Base-by-base conservation (phyloP, 169 alveolate genomes). In the Babesia microti region DNA sequence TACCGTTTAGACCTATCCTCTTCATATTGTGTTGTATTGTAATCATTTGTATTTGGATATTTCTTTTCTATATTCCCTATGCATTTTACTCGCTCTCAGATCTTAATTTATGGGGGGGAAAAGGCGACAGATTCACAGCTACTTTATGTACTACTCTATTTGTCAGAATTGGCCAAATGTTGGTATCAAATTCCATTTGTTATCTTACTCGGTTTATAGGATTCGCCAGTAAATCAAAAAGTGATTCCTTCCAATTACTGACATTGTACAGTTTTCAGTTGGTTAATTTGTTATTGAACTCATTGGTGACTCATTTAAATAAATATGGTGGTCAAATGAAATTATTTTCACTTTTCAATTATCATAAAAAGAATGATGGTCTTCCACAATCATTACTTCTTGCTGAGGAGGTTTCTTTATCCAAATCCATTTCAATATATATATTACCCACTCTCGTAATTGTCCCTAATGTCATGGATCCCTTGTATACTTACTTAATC, bases 241-340 rank as follows among this genome's bases (percentile, higher is more conserved):
- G 60, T 17, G 80, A 66, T 9, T 22, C 51, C 28, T 73, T 56
- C 59, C 28, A 46, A 9, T 60, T 73, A 72, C 53, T 59, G 50
- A 28, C 51, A 37, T 45, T 43, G 39, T 48, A 48, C 24, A 28
- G 29, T 27, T 41, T 53, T 21, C 50, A 68, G 59, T 19, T 59
- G 41, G 18, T 66, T n/a, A 52, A 73, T 51, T 35, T 60, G 26
- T 51, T 51, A 30, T 53, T 66, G 17, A 73, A 67, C 59, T 48
- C 67, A 12, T 15, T 59, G 11, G 43, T 73, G 17, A 58, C 84
- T 4, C 84, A 73, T 41, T 40, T 73, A 40, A 46, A 39, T 9
- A 73, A 73, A 43, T 51, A 66, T 35, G 84, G 84, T 9, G 84
- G 84, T 14, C 59, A 63, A 22, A 44, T 49, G 36, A 73, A 66